Evolutionary conservation across 164 flowering plant species (phyloP).

Genomic region (Buxus sempervirens): DNA sequence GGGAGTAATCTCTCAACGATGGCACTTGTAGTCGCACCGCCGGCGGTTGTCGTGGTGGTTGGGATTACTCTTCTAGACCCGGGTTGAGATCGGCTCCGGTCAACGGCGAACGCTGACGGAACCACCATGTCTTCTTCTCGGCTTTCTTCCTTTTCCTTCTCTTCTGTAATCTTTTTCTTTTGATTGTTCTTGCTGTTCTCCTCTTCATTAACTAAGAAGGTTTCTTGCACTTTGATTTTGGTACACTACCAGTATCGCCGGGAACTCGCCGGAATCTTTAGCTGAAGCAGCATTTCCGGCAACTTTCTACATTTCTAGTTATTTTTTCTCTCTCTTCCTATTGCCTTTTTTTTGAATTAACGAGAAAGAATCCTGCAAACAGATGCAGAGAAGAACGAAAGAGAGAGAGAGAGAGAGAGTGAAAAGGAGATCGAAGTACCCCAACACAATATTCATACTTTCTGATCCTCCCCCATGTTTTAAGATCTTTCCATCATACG

Average conservation of each 20-base stretch:
- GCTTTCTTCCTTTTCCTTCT: neutral
- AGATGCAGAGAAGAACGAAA: neutral
- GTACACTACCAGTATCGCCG: neutral
- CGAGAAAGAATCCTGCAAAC: neutral
- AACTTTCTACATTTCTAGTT: neutral
- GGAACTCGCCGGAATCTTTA: constrained; percentile 3
- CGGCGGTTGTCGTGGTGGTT: constrained; percentile 13
- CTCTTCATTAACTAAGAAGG: constrained; percentile 10
- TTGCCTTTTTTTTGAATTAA: neutral
- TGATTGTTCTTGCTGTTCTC: neutral
- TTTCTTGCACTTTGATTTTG: neutral
- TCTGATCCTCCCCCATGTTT: too few relatives aligned
- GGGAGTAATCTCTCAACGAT: constrained; percentile 46
- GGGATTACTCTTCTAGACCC: constrained; percentile 43
- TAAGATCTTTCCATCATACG: too few relatives aligned
- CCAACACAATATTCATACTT: too few relatives aligned
- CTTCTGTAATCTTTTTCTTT: constrained; percentile 27
- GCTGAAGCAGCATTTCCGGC: constrained; percentile 18
- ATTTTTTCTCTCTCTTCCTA: neutral
- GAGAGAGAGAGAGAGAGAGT: neutral
- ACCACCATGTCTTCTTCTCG: neutral
- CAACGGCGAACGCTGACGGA: constrained; percentile 4
- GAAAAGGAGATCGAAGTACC: too few relatives aligned
- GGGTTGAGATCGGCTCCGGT: constrained; percentile 42
- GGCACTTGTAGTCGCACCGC: constrained; percentile 2